Conservation (phyloP, 2,329 filamentous ascomycete species). For the Trichoderma aggressivum region DNA sequence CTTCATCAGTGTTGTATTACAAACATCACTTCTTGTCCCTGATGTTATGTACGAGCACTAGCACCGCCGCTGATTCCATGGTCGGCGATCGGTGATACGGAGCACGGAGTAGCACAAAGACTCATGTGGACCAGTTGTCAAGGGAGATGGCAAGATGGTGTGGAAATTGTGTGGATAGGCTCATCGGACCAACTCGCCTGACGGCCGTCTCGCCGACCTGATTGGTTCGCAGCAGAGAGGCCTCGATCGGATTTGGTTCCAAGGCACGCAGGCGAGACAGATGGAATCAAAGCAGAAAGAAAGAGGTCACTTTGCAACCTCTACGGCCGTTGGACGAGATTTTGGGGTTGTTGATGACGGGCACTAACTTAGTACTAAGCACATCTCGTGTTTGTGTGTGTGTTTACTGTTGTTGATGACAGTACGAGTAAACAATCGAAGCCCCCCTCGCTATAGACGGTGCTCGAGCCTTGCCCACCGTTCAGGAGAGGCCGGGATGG, state of each 20-base stretch:
- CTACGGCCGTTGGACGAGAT: neutral
- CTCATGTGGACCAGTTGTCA: neutral
- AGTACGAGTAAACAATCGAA: neutral
- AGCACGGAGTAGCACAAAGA: neutral
- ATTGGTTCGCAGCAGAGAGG: neutral
- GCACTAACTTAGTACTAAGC: neutral
- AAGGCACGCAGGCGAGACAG: neutral
- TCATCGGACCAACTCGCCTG: neutral
- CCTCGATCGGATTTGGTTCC: neutral
- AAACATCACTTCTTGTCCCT: neutral
- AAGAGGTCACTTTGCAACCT: neutral
- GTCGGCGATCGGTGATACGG: constrained; percentile 10
- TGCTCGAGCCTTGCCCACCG: neutral
- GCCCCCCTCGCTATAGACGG: neutral
- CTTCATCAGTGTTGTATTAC: neutral
- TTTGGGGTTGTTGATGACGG: neutral
- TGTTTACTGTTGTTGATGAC: neutral
- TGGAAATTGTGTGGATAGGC: constrained; percentile 5
- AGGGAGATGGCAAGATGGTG: neutral
- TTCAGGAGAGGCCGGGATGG: neutral
- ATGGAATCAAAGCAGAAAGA: neutral
- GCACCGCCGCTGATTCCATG: neutral
- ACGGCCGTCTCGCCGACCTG: neutral
- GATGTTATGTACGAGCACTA: neutral
- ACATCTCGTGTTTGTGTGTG: neutral